Conservation (phyloP, 2,329 filamentous ascomycete species). For the Cladosporium sp. region DNA sequence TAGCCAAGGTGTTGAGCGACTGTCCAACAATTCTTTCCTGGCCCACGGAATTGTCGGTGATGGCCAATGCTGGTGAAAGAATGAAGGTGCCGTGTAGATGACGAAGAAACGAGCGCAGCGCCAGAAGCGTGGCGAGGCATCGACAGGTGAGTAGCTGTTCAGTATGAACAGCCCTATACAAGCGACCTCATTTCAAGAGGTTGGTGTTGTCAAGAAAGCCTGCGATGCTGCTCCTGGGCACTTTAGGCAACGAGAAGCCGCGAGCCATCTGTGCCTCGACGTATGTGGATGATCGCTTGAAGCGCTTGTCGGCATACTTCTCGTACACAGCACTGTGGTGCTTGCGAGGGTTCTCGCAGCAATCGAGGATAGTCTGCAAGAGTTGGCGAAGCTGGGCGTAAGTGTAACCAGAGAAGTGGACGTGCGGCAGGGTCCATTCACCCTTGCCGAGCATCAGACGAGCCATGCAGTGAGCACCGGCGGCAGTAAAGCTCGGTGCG, state of each 20-base stretch:
- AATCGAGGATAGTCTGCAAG: conserved; percentile 75
- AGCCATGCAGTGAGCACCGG: conserved; percentile 87
- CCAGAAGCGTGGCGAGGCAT: background rate
- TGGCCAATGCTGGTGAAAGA: background rate
- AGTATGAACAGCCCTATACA: background rate
- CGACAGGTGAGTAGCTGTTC: background rate
- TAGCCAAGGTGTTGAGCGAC: conserved; percentile 11
- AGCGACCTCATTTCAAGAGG: background rate
- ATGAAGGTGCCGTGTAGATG: background rate
- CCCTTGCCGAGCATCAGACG: conserved; percentile 87
- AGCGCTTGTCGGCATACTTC: conserved; percentile 85
- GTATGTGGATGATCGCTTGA: conserved; percentile 76
- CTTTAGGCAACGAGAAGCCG: conserved; percentile 3
- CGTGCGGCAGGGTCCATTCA: conserved; percentile 77
- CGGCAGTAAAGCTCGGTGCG: conserved; percentile 84
- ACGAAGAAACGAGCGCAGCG: conserved; percentile 3
- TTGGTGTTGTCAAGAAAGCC: background rate
- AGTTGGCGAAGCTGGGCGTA: conserved; percentile 76
- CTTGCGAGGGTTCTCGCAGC: conserved; percentile 72
- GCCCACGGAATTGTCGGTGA: conserved; percentile 1
- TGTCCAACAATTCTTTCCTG: conserved; percentile 7
- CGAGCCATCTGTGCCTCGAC: conserved; percentile 67
- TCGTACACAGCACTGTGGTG: conserved; percentile 87
- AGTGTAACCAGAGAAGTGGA: conserved; percentile 92
- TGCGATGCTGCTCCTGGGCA: background rate